Evolutionary conservation across 306 rosid genomes (phyloP).

Genomic region (Vigna hirtella): DNA sequence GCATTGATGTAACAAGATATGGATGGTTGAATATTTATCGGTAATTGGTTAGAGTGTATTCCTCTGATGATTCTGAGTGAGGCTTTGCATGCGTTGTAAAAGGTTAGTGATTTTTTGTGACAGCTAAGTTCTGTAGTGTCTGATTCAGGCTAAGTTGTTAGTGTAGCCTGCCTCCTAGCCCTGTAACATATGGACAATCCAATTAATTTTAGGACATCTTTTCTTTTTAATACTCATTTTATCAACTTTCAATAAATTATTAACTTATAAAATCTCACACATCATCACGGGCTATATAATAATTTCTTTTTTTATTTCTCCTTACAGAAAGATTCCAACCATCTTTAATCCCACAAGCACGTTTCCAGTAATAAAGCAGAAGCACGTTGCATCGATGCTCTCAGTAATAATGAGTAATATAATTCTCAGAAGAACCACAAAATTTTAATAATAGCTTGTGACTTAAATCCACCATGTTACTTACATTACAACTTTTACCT

Average conservation of each 20-base stretch:
- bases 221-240: no score
- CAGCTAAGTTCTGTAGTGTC: conserved; percentile 45
- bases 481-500: no score
- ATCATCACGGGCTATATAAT: no score
- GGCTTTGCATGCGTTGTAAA: conserved; percentile 44
- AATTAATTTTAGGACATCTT: conserved; percentile 24
- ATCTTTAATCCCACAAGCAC: not conserved
- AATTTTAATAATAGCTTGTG: no score
- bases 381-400: not conserved
- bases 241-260: not conserved
- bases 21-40: conserved; percentile 6
- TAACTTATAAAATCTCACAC: not conserved
- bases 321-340: not conserved
- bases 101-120: conserved; percentile 35
- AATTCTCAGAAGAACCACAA: no score
- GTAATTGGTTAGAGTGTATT: conserved; percentile 32
- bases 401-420: no score
- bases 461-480: no score
- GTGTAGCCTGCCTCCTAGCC: conserved; percentile 45
- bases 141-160: conserved; percentile 37
- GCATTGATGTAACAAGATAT: conserved; percentile 16
- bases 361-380: not conserved
- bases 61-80: conserved; percentile 10
- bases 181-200: conserved; percentile 48
- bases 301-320: not conserved